Percentiles rank a stretch among this genome's conserved stretches.
phyloP scores from a whole-genome alignment of 257 asterid genomes.

The Solanum ahanhuiri region DNA sequence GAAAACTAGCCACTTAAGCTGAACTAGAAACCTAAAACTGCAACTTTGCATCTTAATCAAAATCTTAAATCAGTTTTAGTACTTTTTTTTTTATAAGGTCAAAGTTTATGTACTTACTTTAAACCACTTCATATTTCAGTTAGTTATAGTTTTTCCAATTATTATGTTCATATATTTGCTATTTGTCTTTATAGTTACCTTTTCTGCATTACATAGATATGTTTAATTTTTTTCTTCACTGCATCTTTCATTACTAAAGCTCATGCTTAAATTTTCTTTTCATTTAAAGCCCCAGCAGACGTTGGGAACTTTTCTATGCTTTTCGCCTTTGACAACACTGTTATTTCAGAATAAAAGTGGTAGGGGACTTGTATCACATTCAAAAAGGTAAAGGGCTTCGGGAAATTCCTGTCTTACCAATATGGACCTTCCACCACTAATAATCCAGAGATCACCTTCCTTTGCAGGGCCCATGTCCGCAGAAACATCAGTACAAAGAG shows the following conservation, averaged over 20 bases:
- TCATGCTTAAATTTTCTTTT: neutral
- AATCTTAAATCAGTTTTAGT: neutral
- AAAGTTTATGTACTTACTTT: neutral
- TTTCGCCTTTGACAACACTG: neutral
- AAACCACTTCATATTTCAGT: neutral
- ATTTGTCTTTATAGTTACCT: neutral
- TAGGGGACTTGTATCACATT: neutral
- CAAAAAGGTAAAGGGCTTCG: neutral
- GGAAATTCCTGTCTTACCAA: slow-evolving; percentile 39
- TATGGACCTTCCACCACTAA: slow-evolving; percentile 64
- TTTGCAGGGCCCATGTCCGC: slow-evolving; percentile 42
- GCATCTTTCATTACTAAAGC: neutral
- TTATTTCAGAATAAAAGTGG: neutral
- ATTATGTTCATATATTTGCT: neutral
- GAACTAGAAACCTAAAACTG: neutral
- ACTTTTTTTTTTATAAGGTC: neutral
- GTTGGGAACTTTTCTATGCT: neutral
- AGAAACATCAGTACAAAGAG: slow-evolving; percentile 42
- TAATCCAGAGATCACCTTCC: slow-evolving; percentile 78
- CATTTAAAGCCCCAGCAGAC: neutral
- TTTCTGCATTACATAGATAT: neutral
- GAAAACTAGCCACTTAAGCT: neutral
- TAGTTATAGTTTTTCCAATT: neutral
- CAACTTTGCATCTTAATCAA: neutral
- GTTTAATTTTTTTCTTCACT: neutral